These are phyloP conservation scores for Fusarium solani-melongenae DNA, from an alignment of 2,329 filamentous ascomycete genomes.

Conservation along the genomic window DNA sequence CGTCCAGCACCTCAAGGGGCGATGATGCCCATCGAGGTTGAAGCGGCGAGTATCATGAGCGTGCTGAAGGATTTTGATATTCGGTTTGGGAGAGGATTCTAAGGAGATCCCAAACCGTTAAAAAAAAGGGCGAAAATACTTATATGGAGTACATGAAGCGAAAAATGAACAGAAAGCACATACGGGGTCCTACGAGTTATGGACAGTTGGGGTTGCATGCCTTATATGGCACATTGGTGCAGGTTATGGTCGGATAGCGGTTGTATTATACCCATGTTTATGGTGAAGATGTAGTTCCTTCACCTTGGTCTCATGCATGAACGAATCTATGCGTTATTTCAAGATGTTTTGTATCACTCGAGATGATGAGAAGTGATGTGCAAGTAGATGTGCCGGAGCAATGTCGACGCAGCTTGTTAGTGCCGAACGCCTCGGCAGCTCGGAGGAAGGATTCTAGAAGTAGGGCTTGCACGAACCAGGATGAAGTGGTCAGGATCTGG, in stretches of 20 bases:
- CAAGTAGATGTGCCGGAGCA: neutral
- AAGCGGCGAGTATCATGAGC: slow-evolving; percentile 86
- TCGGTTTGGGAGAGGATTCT: slow-evolving; percentile 67
- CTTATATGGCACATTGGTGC: slow-evolving; percentile 33
- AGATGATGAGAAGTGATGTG: slow-evolving; percentile 15
- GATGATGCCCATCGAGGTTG: slow-evolving; percentile 77
- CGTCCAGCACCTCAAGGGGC: slow-evolving; percentile 49
- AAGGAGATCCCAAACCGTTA: slow-evolving; percentile 35
- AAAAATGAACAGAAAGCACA: slow-evolving; percentile 22
- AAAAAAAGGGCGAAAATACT: slow-evolving; percentile 12
- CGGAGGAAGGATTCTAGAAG: slow-evolving; percentile 33
- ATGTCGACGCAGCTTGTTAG: neutral
- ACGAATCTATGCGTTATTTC: slow-evolving; percentile 41
- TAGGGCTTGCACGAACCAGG: slow-evolving; percentile 17
- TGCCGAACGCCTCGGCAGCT: slow-evolving; percentile 4
- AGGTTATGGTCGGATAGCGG: slow-evolving; percentile 41
- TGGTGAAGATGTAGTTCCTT: slow-evolving; percentile 35
- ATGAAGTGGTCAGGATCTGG: slow-evolving; percentile 9
- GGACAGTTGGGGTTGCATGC: slow-evolving; percentile 28
- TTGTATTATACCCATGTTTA: slow-evolving; percentile 47
- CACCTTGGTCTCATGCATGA: slow-evolving; percentile 36
- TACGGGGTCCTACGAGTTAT: slow-evolving; percentile 10
- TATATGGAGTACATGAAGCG: slow-evolving; percentile 11
- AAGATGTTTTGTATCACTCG: slow-evolving; percentile 7
- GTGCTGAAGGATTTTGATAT: slow-evolving; percentile 86